A percentile compares a stretch with the other conserved stretches of the same genome.
These are phyloP conservation scores for Diaporthe eres DNA, from an alignment of 2,329 filamentous ascomycete genomes.

Conservation along the genomic window DNA sequence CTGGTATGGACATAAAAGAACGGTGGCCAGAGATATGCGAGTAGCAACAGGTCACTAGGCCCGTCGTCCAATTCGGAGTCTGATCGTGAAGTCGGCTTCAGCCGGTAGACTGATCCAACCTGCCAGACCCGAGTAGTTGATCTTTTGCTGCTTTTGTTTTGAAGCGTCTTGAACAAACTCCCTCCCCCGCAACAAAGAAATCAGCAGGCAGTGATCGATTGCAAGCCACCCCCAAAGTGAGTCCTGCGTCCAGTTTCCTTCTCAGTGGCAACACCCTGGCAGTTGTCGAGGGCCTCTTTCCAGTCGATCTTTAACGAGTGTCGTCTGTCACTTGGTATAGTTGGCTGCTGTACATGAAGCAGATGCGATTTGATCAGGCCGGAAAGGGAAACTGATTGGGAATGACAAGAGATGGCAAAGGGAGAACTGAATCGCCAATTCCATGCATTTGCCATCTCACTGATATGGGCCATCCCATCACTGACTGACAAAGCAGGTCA, in stretches of 20 bases:
- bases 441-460: conserved; percentile 5
- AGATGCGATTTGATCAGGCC: neutral
- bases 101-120: neutral
- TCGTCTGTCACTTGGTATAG: neutral
- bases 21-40: conserved; percentile 22
- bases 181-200: neutral
- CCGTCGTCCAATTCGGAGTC: neutral
- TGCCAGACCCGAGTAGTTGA: neutral
- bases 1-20: neutral
- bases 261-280: neutral
- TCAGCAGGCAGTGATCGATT: neutral
- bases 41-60: neutral
- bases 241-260: neutral
- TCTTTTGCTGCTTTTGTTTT: neutral
- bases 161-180: no score
- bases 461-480: conserved; percentile 21
- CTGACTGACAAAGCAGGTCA: conserved; percentile 34
- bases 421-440: conserved; percentile 18
- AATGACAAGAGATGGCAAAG: neutral
- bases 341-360: neutral
- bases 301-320: neutral
- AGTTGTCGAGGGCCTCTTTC: neutral
- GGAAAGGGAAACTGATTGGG: neutral
- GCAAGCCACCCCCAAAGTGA: neutral
- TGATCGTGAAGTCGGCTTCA: neutral